Base-by-base conservation (phyloP, 2,329 filamentous ascomycete genomes). In the Phialocephala subalpina region DNA sequence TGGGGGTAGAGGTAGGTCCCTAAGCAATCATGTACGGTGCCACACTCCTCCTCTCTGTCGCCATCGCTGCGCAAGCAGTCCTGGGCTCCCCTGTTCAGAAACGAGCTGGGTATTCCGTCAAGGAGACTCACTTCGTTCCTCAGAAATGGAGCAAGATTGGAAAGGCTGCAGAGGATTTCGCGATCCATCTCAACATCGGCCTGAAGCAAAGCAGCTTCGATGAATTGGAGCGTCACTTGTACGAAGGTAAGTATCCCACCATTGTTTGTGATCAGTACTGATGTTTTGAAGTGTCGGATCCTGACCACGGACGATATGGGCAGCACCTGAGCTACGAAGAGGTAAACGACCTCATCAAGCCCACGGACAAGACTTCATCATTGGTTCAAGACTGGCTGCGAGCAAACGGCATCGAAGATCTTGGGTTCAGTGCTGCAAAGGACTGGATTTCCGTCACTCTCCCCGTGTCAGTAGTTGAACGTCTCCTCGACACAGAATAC, bases 401-500 rank as follows among this genome's bases (percentile, higher is more conserved):
- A 36, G 82, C 83, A 67, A 82, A 86, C 74, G 85, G 82, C 55
- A 81, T 88, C 56, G 73, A 75, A 16, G 73, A 76, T 27, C 67
- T 82, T 4, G 73, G 71, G 38, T 84, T 85, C 75, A 85, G 79
- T 71, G 78, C 83, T 0, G 83, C 85, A 47, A 84, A 83, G 71
- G 86, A 88, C 70, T 88, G 85, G 84, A 82, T 88, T 67, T 81
- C 80, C 11, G 77, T 87, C 3, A 77, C 80, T 35, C 75, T 88
- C 7, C 83, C 85, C 1, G 80, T 89, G 20, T 77, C 79, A 45
- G 74, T 79, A 45, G 81, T 82, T 0, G 86, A 89, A 72, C 76
- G 78, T 27, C 81, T 89, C 5, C 80, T 89, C 22, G 75, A 85
- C 64, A 84, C 83, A 4, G 78, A 81, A 62, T 86, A 85, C 72